phyloP scores from a whole-genome alignment of 768 basidiomycete species.

The Lactifluus volemus region DNA sequence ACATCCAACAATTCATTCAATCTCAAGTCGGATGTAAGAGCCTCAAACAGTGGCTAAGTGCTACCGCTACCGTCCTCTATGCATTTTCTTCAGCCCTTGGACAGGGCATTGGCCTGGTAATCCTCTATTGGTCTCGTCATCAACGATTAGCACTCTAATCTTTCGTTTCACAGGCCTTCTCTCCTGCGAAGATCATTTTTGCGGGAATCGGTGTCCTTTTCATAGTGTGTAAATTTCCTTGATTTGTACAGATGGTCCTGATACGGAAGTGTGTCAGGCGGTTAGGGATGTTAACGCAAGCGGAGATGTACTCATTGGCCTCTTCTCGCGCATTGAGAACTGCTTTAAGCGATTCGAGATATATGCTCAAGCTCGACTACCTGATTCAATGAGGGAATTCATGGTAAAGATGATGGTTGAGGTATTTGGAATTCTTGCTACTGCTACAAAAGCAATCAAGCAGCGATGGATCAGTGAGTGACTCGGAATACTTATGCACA shows the following conservation, averaged over 20 bases:
- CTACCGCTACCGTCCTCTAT: not conserved
- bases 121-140: not conserved
- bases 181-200: not conserved
- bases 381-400: not conserved
- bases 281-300: not conserved
- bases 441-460: not conserved
- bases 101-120: not conserved
- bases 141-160: not conserved
- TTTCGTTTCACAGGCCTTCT: not conserved
- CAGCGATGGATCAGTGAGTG: not conserved
- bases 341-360: not conserved
- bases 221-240: not conserved
- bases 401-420: not conserved
- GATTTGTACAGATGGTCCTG: not conserved
- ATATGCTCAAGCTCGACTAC: not conserved
- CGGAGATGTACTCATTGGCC: not conserved
- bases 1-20: not conserved
- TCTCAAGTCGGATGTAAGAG: not conserved
- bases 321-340: not conserved
- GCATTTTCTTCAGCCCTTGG: not conserved
- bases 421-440: not conserved
- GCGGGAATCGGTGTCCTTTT: not conserved
- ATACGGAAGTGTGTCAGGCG: not conserved
- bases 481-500: too few relatives aligned
- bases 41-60: not conserved